Conservation (phyloP, 2,329 filamentous ascomycete species). For the Pseudogymnoascus sp. region DNA sequence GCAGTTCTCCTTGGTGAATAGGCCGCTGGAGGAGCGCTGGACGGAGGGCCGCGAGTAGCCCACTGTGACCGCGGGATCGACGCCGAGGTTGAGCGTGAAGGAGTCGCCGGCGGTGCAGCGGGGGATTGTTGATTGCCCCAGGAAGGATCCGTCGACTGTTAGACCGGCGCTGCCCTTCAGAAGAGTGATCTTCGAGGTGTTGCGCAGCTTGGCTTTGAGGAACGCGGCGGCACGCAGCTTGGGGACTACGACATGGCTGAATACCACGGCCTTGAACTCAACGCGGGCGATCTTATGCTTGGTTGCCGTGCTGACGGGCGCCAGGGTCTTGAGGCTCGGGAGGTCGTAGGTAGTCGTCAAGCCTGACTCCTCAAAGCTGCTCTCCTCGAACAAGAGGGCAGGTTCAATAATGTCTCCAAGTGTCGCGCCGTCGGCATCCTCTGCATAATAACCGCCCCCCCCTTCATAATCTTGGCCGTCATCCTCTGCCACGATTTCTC, state of each 20-base stretch:
- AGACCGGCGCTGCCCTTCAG: conserved; percentile 49
- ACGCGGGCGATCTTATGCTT: conserved; percentile 56
- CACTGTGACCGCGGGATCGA: conserved; percentile 51
- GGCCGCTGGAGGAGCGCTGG: conserved; percentile 41
- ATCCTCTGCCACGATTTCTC: no score
- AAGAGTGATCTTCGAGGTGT: conserved; percentile 48
- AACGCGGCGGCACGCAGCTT: conserved; percentile 55
- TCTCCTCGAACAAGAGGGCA: conserved; percentile 42
- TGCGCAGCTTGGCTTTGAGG: conserved; percentile 50
- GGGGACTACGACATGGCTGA: conserved; percentile 52
- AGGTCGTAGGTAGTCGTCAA: conserved; percentile 56
- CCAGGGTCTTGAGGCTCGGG: conserved; percentile 49
- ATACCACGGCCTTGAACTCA: conserved; percentile 41
- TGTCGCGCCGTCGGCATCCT: conserved; percentile 14
- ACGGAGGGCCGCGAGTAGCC: conserved; percentile 50
- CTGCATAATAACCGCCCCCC: conserved; percentile 10
- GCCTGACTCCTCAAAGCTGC: conserved; percentile 50
- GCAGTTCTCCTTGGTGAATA: conserved; percentile 48
- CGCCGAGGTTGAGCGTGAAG: conserved; percentile 49
- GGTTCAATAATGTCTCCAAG: conserved; percentile 12
- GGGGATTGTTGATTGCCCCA: conserved; percentile 50
- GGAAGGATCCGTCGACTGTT: conserved; percentile 56
- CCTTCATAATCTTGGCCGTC: neutral
- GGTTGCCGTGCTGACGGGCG: conserved; percentile 41
- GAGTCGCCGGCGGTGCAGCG: conserved; percentile 47